Conservation (phyloP, 179 eudicot species). For the Camellia oleifera region DNA sequence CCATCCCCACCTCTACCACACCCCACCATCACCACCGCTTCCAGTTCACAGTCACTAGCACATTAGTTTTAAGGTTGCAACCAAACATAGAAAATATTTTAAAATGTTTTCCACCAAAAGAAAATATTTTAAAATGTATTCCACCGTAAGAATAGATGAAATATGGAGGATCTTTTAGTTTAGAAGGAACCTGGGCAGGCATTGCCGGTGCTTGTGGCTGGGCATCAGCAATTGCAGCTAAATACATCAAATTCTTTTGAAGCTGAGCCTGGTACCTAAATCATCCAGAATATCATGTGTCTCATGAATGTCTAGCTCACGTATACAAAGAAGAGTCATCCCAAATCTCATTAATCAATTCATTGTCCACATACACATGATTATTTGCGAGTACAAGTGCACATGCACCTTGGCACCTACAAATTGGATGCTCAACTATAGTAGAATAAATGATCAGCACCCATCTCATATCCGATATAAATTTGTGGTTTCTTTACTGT, state of each 20-base stretch:
- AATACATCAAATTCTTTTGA: conserved; percentile 94
- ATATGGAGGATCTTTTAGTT: not conserved
- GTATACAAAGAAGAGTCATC: not conserved
- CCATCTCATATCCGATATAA: conserved; percentile 1
- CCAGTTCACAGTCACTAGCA: no score
- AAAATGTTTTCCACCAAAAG: no score
- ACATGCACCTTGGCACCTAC: not conserved
- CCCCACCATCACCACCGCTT: no score
- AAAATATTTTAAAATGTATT: no score
- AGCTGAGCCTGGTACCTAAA: conserved; percentile 88
- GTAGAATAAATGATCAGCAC: not conserved
- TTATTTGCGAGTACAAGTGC: not conserved
- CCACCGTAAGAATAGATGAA: not conserved
- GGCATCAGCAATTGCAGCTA: conserved; percentile 98
- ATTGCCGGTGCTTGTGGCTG: conserved; percentile 86
- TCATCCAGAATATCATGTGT: conserved; percentile 2
- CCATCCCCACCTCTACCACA: no score
- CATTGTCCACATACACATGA: not conserved
- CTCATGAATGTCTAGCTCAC: conserved; percentile 4
- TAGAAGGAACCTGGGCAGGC: conserved; percentile 61
- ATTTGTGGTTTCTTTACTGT: not conserved
- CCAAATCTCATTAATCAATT: not conserved
- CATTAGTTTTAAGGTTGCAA: no score
- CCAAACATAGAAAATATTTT: no score
- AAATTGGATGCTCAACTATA: not conserved